Evolutionary conservation across 805 yeast species (phyloP), one percentile per base, ranked within the genome.

Genomic region (Lipomyces yamanashiensis): DNA sequence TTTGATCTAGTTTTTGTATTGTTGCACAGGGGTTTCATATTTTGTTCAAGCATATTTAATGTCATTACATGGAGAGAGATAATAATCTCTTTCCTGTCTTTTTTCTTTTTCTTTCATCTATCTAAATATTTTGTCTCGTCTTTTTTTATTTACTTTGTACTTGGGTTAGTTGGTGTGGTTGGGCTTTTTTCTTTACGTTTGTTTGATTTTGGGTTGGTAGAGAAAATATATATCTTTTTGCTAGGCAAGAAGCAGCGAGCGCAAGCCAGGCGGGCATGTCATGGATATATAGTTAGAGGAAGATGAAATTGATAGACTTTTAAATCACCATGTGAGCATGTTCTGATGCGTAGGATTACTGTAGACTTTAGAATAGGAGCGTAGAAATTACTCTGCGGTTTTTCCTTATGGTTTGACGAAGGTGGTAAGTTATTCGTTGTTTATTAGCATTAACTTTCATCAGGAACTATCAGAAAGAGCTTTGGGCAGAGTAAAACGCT

Each of bases 131-230:
- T 51, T 7, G 44, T 51, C 54, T 51, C 44, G 54, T 51, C 44
- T 37, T 60, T 37, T 53, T 12, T 21, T 33, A 36, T 51, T 33
- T 57, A 19, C 19, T 19, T 37, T 45, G 50, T 58, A 10, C 49
- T 17, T 54, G 58, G 57, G 60, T 44, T 53, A 17, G 62, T 49
- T 43, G 53, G 58, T 57, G 62, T 40, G 62, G 59, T 61, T 40
- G 61, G 54, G 65, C 40, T 57, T 48, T 47, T 48, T 53, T 44
- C 40, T 39, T 28, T 3, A 53, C 36, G 40, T 34, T 41, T 39
- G 10, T 53, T 23, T 53, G 49, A 7, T 39, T 37, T 54, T 63
- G 66, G 66, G 57, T 54, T 59, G 49, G 66, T 59, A 59, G 66
- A 59, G 64, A 60, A 59, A 59, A 52, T 44, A 36, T 44, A 54